phyloP scores from a whole-genome alignment of 164 flowering plant genomes.

The Tetracentron sinense region DNA sequence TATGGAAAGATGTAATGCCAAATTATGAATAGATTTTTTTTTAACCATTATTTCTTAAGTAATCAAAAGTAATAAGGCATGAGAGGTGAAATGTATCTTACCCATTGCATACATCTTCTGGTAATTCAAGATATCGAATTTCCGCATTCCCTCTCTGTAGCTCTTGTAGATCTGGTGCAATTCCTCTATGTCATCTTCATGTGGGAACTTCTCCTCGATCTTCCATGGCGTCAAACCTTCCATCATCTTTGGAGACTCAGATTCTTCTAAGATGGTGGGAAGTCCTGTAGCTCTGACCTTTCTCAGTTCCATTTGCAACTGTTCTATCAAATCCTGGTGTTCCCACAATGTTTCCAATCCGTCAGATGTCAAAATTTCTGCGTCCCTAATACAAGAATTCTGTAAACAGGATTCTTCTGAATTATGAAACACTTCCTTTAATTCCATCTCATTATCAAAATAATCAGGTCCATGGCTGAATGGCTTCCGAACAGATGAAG shows the following conservation, averaged over 20 bases:
- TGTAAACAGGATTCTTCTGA: constrained; percentile 15
- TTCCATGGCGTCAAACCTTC: constrained; percentile 90
- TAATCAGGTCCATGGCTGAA: constrained; percentile 13
- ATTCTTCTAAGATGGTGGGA: constrained; percentile 91
- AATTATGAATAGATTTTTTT: no score
- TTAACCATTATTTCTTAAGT: background rate
- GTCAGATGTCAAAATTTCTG: constrained; percentile 23
- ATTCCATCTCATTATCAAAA: constrained; percentile 28
- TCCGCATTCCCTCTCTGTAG: constrained; percentile 83
- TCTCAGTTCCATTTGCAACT: constrained; percentile 72
- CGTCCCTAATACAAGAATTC: constrained; percentile 10
- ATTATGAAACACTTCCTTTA: constrained; percentile 25
- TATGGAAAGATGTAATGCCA: no score
- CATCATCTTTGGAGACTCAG: constrained; percentile 63
- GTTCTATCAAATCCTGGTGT: constrained; percentile 89
- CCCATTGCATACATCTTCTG: constrained; percentile 97
- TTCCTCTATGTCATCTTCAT: constrained; percentile 49
- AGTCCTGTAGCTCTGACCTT: constrained; percentile 79
- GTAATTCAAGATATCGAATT: constrained; percentile 84
- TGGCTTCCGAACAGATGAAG: background rate
- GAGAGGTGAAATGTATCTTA: constrained; percentile 21
- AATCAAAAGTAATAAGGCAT: background rate
- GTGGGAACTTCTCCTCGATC: constrained; percentile 65
- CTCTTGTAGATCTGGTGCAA: constrained; percentile 77
- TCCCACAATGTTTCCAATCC: constrained; percentile 70